Evolutionary conservation across 2,329 filamentous ascomycete genomes (phyloP).

Genomic region (Byssochlamys sp.): DNA sequence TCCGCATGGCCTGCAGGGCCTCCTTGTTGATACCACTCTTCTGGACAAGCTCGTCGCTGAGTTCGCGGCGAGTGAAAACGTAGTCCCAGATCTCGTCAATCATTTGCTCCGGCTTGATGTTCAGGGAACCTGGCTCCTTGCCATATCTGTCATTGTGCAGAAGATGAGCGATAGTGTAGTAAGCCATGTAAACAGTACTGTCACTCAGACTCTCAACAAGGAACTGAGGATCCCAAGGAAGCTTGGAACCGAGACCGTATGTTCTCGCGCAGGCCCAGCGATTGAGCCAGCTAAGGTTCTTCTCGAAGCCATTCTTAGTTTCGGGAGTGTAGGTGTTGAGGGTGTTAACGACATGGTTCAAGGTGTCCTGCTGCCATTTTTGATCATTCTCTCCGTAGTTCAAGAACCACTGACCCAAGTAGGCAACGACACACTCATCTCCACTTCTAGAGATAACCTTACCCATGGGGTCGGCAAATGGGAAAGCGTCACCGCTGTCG

Average conservation of each 20-base stretch:
- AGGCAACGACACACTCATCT: constrained; percentile 85
- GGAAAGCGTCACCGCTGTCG: constrained; percentile 69
- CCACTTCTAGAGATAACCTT: constrained; percentile 79
- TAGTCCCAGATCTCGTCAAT: constrained; percentile 95
- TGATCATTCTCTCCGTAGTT: constrained; percentile 81
- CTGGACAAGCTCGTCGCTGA: constrained; percentile 54
- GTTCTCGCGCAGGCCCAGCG: constrained; percentile 91
- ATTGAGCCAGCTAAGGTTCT: constrained; percentile 82
- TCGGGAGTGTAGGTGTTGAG: constrained; percentile 73
- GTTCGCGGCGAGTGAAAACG: constrained; percentile 68
- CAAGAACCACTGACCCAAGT: constrained; percentile 95
- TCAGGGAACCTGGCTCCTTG: constrained; percentile 55
- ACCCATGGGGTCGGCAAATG: constrained; percentile 86
- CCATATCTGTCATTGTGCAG: constrained; percentile 84
- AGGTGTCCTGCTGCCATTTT: constrained; percentile 67
- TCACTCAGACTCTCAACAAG: constrained; percentile 88
- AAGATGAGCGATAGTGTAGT: constrained; percentile 51
- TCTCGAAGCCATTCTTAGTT: constrained; percentile 70
- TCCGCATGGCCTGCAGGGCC: constrained; percentile 67
- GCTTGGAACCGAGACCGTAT: constrained; percentile 83
- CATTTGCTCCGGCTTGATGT: constrained; percentile 75
- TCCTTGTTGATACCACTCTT: constrained; percentile 64
- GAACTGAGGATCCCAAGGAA: constrained; percentile 87
- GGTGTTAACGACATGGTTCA: constrained; percentile 61
- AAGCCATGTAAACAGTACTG: constrained; percentile 72